A percentile compares a stretch with the other conserved stretches of the same genome.
Conservation (phyloP, 192 early-diverging fungal genomes). For the Entomortierella chlamydospora region DNA sequence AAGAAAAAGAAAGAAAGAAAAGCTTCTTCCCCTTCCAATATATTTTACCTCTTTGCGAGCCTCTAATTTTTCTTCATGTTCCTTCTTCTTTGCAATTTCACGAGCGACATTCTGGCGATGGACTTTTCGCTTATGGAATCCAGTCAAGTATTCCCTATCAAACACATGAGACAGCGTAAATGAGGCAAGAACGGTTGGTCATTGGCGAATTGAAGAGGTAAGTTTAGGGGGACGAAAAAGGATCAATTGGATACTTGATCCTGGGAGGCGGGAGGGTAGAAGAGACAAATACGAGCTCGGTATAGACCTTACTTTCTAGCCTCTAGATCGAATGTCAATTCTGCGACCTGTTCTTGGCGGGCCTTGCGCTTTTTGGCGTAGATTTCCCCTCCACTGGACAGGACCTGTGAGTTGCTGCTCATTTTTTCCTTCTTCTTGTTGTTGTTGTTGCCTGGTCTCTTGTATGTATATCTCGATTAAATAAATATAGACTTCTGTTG, state of each 20-base stretch:
- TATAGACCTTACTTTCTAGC: slow-evolving; percentile 63
- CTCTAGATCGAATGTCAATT: slow-evolving; percentile 71
- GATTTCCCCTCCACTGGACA: slow-evolving; percentile 69
- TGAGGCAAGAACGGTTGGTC: no score
- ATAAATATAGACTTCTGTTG: neutral
- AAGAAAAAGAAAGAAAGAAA: neutral
- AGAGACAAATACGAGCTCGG: neutral
- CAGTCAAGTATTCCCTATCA: slow-evolving; percentile 74
- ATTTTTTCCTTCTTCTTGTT: neutral
- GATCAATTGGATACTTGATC: neutral
- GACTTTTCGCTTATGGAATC: slow-evolving; percentile 83
- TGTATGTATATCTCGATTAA: neutral
- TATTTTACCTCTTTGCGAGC: slow-evolving; percentile 61
- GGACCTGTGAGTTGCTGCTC: slow-evolving; percentile 64
- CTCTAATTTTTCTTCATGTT: slow-evolving; percentile 66
- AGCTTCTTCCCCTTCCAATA: neutral
- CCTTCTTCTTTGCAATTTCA: slow-evolving; percentile 57
- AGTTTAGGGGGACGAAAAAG: no score
- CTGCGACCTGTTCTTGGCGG: slow-evolving; percentile 70
- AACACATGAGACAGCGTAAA: neutral
- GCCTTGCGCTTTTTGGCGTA: slow-evolving; percentile 79
- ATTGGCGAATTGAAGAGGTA: no score
- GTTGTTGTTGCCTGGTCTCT: neutral
- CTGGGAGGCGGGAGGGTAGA: no score
- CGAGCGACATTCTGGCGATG: slow-evolving; percentile 73